Evolutionary conservation across 371 early-diverging fungal genomes (phyloP), one percentile per base, ranked within the genome.

Genomic region (Gilbertella persicaria): DNA sequence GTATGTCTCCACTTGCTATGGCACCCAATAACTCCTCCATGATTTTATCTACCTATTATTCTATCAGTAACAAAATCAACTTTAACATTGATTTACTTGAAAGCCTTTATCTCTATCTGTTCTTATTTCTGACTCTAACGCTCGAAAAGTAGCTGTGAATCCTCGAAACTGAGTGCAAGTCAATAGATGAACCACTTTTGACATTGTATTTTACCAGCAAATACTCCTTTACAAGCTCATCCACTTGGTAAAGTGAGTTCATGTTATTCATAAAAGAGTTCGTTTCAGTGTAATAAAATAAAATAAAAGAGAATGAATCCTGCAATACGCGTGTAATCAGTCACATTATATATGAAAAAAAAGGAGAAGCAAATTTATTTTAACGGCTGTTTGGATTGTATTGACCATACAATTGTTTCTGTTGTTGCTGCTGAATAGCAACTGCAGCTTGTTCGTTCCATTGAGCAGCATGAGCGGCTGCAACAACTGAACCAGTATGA

Each of bases 161-260:
- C 87, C 85, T 56, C 87, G 69, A 62, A 84, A 86, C 87, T 86
- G 64, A 13, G 13, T 21, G 40, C 21, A 26, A 8, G 20, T 25
- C 3, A 25, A 49, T 36, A 24, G 40, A 19, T 37, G 12, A 45
- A 33, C 16, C 33, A 20, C 0, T 40, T 30, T 30, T 12, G n/a
- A 37, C 26, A 26, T 36, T 36, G 23, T 46, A 28, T 17, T 16
- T 66, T 82, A 83, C 87, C 60, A 86, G 50, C 44, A 86, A 70
- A 60, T 86, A 86, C 58, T 86, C 87, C 60, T 83, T 84, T 47
- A 86, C 78, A 49, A 86, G 76, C 40, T 86, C 87, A 60, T 86
- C 87, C 40, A 86, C 79, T 60, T 86, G 84, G 37, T 73, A 67
- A 45, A 84, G 69, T 41, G 85, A 83, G 55, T 83, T 84, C 85